Percentiles rank a stretch among this genome's conserved stretches.
phyloP scores from a whole-genome alignment of 2,329 filamentous ascomycete genomes.

The Malbranchea zuffiana region DNA sequence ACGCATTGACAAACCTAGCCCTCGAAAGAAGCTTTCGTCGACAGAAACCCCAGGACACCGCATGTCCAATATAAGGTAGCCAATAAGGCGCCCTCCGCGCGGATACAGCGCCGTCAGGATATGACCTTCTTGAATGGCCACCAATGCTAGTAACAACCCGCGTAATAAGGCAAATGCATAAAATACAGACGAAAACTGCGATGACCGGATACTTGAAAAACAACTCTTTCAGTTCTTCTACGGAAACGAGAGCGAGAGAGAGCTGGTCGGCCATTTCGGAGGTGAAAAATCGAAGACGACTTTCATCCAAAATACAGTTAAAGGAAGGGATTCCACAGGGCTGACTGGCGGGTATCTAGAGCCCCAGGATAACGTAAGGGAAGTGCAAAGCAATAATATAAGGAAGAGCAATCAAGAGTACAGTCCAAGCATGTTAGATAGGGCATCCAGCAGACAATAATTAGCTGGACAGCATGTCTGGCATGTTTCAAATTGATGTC shows the following conservation, averaged over 20 bases:
- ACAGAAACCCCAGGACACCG: constrained; percentile 38
- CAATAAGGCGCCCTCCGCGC: constrained; percentile 48
- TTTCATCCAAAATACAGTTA: too few species aligned
- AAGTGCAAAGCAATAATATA: too few species aligned
- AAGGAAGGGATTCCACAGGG: too few species aligned
- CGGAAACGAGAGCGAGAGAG: constrained; percentile 7
- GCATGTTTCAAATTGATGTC: too few species aligned
- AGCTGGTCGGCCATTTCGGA: neutral
- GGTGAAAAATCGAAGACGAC: too few species aligned
- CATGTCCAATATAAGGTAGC: constrained; percentile 48
- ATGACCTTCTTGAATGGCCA: constrained; percentile 18
- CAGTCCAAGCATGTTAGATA: too few species aligned
- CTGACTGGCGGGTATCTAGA: too few species aligned
- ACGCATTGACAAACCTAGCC: constrained; percentile 27
- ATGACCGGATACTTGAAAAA: constrained; percentile 17
- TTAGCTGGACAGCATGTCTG: too few species aligned
- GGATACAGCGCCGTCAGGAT: constrained; percentile 22
- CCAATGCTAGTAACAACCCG: constrained; percentile 30
- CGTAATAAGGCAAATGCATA: constrained; percentile 28
- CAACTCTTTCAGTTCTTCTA: constrained; percentile 2
- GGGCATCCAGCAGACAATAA: too few species aligned
- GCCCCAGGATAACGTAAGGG: too few species aligned
- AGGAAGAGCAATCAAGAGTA: too few species aligned
- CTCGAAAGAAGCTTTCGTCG: constrained; percentile 36
- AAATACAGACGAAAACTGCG: constrained; percentile 21